Evolutionary conservation across 192 early-diverging fungal species (phyloP).

Genomic region (Phycomyces nitens): DNA sequence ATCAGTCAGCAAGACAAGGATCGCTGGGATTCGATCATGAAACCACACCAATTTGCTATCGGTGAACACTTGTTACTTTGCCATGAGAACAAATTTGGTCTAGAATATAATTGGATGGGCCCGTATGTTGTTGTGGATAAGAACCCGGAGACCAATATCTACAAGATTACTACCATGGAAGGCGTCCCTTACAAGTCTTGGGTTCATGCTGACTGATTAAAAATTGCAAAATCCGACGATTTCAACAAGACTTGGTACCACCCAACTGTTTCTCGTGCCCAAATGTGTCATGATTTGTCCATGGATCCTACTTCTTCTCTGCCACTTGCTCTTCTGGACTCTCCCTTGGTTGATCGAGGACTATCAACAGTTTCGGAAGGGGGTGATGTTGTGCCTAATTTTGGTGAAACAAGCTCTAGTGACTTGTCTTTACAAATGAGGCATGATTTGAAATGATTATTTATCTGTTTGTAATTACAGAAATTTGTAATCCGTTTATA

Average conservation of each 20-base stretch:
- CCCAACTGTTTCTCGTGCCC: not conserved
- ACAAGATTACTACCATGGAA: not conserved
- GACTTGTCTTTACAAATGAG: too few species aligned
- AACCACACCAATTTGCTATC: not conserved
- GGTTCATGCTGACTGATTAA: conserved; percentile 4
- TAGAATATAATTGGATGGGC: conserved; percentile 11
- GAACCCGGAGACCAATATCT: not conserved
- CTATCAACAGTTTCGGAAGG: too few species aligned
- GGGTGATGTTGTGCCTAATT: too few species aligned
- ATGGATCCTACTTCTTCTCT: too few species aligned
- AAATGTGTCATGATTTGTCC: too few species aligned
- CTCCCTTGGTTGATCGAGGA: too few species aligned
- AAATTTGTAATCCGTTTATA: too few species aligned
- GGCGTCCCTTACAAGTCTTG: conserved; percentile 1
- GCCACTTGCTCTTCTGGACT: too few species aligned
- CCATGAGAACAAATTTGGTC: not conserved
- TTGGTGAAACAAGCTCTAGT: too few species aligned
- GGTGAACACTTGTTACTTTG: not conserved
- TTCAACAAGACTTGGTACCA: not conserved
- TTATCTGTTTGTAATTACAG: too few species aligned
- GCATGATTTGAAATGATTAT: too few species aligned
- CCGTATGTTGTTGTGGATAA: not conserved
- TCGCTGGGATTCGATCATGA: conserved; percentile 3
- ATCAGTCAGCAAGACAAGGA: not conserved
- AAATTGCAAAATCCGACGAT: not conserved